These are phyloP conservation scores for Plasmopara halstedii DNA, from an alignment of 352 stramenopile genomes.

Conservation along the genomic window DNA sequence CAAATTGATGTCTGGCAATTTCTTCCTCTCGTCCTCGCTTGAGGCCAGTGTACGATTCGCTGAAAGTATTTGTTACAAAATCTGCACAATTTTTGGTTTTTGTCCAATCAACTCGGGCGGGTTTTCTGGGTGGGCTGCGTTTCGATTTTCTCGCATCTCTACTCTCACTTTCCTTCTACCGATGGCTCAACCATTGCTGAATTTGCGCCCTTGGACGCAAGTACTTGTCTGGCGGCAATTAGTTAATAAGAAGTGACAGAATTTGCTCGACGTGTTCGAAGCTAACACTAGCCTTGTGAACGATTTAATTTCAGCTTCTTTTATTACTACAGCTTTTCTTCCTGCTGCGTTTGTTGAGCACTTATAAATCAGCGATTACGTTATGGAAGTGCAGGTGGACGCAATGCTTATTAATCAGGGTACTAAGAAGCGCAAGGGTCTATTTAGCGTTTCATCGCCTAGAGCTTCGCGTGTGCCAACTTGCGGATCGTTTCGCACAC, in stretches of 20 bases:
- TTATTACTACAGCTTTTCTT: constrained; percentile 1
- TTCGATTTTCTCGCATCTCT: constrained; percentile 15
- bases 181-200: constrained; percentile 42
- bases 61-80: constrained; percentile 9
- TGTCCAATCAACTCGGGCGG: constrained; percentile 3
- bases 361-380: no score
- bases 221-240: constrained; percentile 16
- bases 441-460: constrained; percentile 16
- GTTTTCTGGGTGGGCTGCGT: constrained; percentile 18
- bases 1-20: constrained; percentile 11
- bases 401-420: constrained; percentile 52
- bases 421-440: constrained; percentile 66
- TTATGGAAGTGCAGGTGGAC: constrained; percentile 28
- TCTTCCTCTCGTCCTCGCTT: constrained; percentile 11
- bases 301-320: background rate
- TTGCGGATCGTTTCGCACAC: constrained; percentile 9
- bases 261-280: background rate
- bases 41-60: constrained; percentile 6
- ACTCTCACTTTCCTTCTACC: constrained; percentile 29
- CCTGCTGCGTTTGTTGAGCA: no score
- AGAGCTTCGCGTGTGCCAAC: constrained; percentile 20
- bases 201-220: constrained; percentile 51
- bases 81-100: constrained; percentile 12
- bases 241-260: background rate
- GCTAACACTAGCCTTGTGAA: background rate